Evolutionary conservation across 1,139 yeast species (phyloP), one percentile per base, ranked within the genome.

Genomic region (Sugiyamaella japonica): DNA sequence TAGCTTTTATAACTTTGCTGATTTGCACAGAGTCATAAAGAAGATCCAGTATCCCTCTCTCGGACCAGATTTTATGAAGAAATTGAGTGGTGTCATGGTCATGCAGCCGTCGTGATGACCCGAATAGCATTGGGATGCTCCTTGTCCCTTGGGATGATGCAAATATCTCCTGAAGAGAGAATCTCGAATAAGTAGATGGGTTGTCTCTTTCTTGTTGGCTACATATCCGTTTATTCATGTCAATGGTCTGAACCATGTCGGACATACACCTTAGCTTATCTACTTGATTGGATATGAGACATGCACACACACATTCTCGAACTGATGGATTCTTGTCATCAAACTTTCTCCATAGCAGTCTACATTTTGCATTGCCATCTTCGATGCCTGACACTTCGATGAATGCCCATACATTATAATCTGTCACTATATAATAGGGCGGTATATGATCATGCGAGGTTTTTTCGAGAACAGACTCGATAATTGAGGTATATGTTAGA

Each of bases 351-450:
- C 55, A 52, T 32, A 37, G 23, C n/a, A 53, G 3, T 20, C 51
- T 34, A 39, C 56, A 50, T 7, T 42, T 36, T 7, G 48, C 37
- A 10, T 9, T 15, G 9, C 31, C 53, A 34, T 42, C 37, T n/a
- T 17, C 38, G 28, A 54, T 32, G 1, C 44, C 55, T 20, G 44
- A 47, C 39, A 54, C 48, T 37, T 52, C 51, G 53, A 56, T 53
- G 48, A 58, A 61, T 31, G 48, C 56, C 66, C 63, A 65, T 53
- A 51, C 45, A 37, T 46, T 57, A 39, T 62, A 62, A 44, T 62
- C 58, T n/a, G 64, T 58, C 10, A 61, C n/a, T 9, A 59, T 50
- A 34, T 48, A 50, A 41, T 52, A 50, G n/a, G 43, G 49, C 8
- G 40, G 23, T 13, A 29, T 31, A 2, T 32, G 40, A 32, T 37